These are phyloP conservation scores for Fusarium verticillioides DNA, from an alignment of 2,329 filamentous ascomycete species.

Conservation along the genomic window DNA sequence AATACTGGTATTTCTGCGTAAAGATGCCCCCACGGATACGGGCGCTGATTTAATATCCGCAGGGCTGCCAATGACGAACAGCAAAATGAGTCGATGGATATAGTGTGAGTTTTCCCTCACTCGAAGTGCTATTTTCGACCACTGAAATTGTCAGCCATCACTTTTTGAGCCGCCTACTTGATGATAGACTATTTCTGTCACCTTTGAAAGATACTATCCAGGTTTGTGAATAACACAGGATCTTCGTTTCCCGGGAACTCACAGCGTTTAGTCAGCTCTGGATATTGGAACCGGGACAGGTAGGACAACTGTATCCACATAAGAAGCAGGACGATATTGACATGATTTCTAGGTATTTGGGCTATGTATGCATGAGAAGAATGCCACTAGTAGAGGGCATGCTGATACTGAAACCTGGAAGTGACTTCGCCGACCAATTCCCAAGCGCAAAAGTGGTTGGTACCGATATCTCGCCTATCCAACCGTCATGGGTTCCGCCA, in stretches of 20 bases:
- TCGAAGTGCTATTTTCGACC: fast-evolving
- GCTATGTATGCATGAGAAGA: neutral
- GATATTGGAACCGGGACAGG: conserved; percentile 37
- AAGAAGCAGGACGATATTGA: too few species aligned
- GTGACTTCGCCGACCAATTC: conserved; percentile 59
- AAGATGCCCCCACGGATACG: fast-evolving
- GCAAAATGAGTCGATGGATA: conserved; percentile 34
- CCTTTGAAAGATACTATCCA: conserved; percentile 14
- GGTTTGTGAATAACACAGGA: neutral
- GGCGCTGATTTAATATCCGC: fast-evolving
- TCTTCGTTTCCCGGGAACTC: too few species aligned
- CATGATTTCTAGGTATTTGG: conserved; percentile 2
- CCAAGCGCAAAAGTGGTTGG: conserved; percentile 59
- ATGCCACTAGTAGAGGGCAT: fast-evolving
- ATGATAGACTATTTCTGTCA: conserved; percentile 17
- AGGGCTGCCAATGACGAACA: conserved; percentile 35
- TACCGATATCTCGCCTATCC: conserved; percentile 67
- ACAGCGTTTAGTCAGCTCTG: neutral
- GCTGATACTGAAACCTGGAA: conserved; percentile 38
- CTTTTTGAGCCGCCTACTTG: conserved; percentile 7
- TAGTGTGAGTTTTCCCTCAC: neutral
- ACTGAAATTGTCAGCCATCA: conserved; percentile 9
- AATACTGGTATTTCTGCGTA: conserved; percentile 8
- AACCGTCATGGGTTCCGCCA: conserved; percentile 43
- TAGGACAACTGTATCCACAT: neutral